Evolutionary conservation across 768 basidiomycete species (phyloP).

Genomic region (Kwoniella shandongensis): DNA sequence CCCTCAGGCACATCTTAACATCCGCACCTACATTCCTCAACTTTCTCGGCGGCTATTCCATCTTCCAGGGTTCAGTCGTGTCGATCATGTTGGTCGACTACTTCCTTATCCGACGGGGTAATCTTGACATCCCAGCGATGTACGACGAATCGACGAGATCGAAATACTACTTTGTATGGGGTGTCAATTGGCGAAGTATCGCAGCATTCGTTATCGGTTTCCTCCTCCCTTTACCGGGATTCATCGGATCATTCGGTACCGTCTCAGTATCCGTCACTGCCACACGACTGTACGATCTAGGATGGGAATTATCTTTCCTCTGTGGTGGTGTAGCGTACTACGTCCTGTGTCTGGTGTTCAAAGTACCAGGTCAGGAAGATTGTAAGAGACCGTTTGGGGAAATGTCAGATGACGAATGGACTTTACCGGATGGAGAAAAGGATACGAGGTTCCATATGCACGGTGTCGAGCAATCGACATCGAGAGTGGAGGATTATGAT

Average conservation of each 20-base stretch:
- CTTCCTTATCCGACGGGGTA: conserved; percentile 31
- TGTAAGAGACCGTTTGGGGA: conserved; percentile 18
- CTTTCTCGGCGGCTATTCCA: conserved; percentile 32
- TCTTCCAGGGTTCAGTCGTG: conserved; percentile 32
- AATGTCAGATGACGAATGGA: conserved; percentile 25
- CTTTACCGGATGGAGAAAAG: conserved; percentile 16
- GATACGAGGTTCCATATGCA: background rate
- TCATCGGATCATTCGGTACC: conserved; percentile 33
- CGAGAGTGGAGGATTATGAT: conserved; percentile 16
- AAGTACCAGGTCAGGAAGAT: conserved; percentile 28
- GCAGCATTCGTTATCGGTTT: conserved; percentile 26
- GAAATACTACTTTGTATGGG: conserved; percentile 27
- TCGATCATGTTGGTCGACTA: conserved; percentile 35
- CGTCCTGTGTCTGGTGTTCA: conserved; percentile 20
- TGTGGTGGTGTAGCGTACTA: conserved; percentile 21
- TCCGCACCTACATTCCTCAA: conserved; percentile 32
- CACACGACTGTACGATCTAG: conserved; percentile 24
- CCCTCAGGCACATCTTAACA: conserved; percentile 24
- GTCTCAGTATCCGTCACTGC: conserved; percentile 22
- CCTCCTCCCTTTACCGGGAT: conserved; percentile 25
- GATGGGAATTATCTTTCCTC: conserved; percentile 34
- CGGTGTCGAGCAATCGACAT: background rate
- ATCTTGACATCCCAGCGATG: conserved; percentile 29
- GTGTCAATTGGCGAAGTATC: conserved; percentile 27
- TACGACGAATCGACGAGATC: conserved; percentile 19